These are phyloP conservation scores for Saccharomyces hybrid DNA, from an alignment of 1,139 yeast genomes.

Conservation along the genomic window DNA sequence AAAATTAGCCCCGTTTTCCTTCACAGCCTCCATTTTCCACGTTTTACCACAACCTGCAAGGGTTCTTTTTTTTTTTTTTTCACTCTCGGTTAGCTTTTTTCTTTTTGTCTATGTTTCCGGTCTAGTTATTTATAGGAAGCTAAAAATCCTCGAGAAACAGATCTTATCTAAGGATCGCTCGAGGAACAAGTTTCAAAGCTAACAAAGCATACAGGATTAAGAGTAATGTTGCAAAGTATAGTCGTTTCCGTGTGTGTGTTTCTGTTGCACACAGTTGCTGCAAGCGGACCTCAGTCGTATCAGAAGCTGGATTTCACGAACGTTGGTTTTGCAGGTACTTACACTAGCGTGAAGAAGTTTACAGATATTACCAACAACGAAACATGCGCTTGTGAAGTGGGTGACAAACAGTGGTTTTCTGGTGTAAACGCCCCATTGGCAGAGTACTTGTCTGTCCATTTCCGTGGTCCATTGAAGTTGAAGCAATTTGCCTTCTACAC, in stretches of 20 bases:
- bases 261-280: background rate
- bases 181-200: background rate
- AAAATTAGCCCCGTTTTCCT: background rate
- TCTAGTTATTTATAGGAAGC: background rate
- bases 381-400: conserved; percentile 44
- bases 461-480: conserved; percentile 67
- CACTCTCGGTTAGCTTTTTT: background rate
- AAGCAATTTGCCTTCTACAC: conserved; percentile 59
- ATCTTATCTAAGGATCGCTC: background rate
- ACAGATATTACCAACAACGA: conserved; percentile 41
- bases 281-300: conserved; percentile 18
- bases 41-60: background rate
- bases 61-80: background rate
- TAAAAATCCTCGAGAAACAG: background rate
- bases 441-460: conserved; percentile 67
- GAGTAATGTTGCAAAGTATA: background rate
- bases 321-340: conserved; percentile 61
- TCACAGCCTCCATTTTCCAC: background rate
- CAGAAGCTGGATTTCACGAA: conserved; percentile 47
- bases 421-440: conserved; percentile 64
- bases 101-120: background rate
- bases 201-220: background rate
- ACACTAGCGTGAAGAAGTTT: conserved; percentile 47
- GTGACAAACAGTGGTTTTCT: conserved; percentile 38
- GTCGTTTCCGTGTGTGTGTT: background rate